A percentile compares a stretch with the other conserved stretches of the same genome.
phyloP scores from a whole-genome alignment of 1,284 basidiomycete species.

The Trichosporon asahii region DNA sequence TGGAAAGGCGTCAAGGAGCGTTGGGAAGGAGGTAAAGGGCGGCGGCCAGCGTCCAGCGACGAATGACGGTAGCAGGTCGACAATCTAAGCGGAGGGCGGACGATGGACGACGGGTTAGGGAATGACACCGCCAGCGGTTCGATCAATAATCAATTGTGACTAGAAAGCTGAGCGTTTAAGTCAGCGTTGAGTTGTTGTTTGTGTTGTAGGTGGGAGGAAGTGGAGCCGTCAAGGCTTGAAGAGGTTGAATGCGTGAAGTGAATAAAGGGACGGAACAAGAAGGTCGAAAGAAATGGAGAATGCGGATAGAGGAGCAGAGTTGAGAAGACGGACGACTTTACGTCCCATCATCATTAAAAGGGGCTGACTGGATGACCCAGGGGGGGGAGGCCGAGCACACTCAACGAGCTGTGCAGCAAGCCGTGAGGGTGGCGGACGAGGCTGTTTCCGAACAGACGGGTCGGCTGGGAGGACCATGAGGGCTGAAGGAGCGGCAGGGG shows the following conservation, averaged over 20 bases:
- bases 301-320: background rate
- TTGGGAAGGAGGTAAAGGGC: background rate
- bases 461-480: background rate
- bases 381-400: background rate
- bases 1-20: background rate
- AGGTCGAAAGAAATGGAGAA: conserved; percentile 2
- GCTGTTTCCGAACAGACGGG: background rate
- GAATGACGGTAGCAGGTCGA: background rate
- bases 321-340: background rate
- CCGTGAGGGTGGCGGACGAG: background rate
- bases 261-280: background rate
- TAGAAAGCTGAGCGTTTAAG: background rate
- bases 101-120: background rate
- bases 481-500: background rate
- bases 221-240: background rate
- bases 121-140: background rate
- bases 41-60: conserved; percentile 3
- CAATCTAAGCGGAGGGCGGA: background rate
- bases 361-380: background rate
- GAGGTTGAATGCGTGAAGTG: background rate
- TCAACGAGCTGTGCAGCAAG: background rate
- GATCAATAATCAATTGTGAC: background rate
- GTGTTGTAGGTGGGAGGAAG: background rate
- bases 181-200: conserved; percentile 1
- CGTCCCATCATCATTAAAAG: background rate